Base-by-base conservation (phyloP, 225 moss, liverwort and hornwort species). In the Bryoerythrophyllum caledonicum region DNA sequence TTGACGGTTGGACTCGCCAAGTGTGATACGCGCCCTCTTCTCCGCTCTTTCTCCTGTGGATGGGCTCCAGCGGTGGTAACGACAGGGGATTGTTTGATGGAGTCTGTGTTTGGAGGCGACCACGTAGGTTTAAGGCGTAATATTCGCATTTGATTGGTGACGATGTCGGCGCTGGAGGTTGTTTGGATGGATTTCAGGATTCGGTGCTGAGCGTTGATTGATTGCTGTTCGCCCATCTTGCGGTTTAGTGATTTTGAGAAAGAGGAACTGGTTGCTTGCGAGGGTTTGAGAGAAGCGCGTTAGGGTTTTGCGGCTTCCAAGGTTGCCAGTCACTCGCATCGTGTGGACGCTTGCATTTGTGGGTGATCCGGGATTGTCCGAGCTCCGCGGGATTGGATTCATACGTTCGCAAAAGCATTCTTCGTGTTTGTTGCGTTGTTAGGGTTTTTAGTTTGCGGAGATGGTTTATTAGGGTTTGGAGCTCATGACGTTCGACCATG, bases 181-280 rank as follows among this genome's bases (percentile, higher is more conserved):
- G 16, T 44, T 16, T 28, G 48, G 8, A 48, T 19, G 1, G 20
- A 48, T 19, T 26, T 27, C 48, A 49, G 19, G 48, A 17, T 17
- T 15, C 14, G 13, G 44, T 44, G 44, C 6, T 6, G 19, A 19
- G 48, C 48, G 48, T 49, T 17, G 48, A 48, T 46, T 5, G 15
- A 1, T 46, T 4, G 5, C 9, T 38, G 14, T 49, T 49, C 17
- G 17, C 17, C 17, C 48, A 49, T 27, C 85, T 85, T 23, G 21
- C 87, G 44, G 80, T 85, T 23, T 59, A 57, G 5, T n/a, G 28
- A 86, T 79, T 49, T 21, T n/a, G 83, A 70, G 40, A 10, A 19
- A 10, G 92, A 81, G 41, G 84, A 92, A 81, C 80, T 86, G 52
- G 68, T 84, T 21, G 88, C 86, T 38, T 75, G 85, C 58, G 74